These are phyloP conservation scores for Trichoderma aggressivum DNA, from an alignment of 2,329 filamentous ascomycete species.

Conservation along the genomic window DNA sequence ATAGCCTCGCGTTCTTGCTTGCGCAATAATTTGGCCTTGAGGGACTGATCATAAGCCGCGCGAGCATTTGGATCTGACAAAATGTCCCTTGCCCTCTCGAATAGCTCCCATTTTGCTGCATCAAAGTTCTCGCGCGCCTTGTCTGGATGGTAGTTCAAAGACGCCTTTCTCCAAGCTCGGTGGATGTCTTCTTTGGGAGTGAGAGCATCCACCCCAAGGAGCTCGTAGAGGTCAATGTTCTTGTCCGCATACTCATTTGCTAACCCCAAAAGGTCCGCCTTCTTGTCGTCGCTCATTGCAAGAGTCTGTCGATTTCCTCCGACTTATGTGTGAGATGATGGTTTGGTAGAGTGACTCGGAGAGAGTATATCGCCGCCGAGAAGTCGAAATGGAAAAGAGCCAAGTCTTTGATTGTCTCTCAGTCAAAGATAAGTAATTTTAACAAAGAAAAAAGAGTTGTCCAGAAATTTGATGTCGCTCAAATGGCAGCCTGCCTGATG, in stretches of 20 bases:
- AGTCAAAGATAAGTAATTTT: not conserved
- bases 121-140: constrained; percentile 76
- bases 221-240: constrained; percentile 72
- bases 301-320: not conserved
- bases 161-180: constrained; percentile 78
- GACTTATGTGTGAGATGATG: not conserved
- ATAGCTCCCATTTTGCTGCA: constrained; percentile 76
- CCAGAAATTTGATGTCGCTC: not conserved
- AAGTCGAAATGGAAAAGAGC: not conserved
- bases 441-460: not conserved
- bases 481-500: not conserved
- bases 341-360: not conserved
- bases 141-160: constrained; percentile 91
- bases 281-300: constrained; percentile 37
- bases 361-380: not conserved
- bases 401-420: too few relatives aligned
- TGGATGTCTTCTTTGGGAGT: constrained; percentile 71
- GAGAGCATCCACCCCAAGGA: constrained; percentile 65
- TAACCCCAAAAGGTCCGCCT: constrained; percentile 50
- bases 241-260: constrained; percentile 58
- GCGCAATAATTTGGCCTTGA: constrained; percentile 67
- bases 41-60: constrained; percentile 72
- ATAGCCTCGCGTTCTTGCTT: constrained; percentile 69
- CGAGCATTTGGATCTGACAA: constrained; percentile 69
- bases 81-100: constrained; percentile 83